phyloP scores from a whole-genome alignment of 2,329 filamentous ascomycete genomes.

The Cladophialophora yegresii region DNA sequence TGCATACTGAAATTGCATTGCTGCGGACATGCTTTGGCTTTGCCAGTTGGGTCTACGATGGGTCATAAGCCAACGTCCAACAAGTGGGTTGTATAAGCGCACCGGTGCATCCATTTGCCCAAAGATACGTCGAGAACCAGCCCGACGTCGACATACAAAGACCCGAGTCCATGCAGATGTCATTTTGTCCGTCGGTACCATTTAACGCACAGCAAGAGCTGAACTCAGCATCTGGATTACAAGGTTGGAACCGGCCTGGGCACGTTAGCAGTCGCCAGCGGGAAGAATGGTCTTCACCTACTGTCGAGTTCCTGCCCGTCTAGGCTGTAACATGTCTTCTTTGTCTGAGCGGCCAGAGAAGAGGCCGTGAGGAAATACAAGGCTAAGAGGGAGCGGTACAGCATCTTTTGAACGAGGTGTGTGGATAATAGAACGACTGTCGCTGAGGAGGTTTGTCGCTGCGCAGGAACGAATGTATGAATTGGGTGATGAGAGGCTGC shows the following conservation, averaged over 20 bases:
- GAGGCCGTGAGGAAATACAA: conserved; percentile 1
- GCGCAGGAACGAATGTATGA: not conserved
- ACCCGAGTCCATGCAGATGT: conserved; percentile 23
- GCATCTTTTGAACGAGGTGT: not conserved
- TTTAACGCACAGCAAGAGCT: conserved; percentile 23
- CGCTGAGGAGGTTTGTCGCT: not conserved
- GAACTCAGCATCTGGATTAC: conserved; percentile 16
- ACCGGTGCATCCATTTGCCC: conserved; percentile 21
- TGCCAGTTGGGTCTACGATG: conserved; percentile 19
- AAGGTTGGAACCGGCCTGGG: conserved; percentile 16
- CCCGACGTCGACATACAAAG: conserved; percentile 26
- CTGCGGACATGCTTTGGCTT: conserved; percentile 22
- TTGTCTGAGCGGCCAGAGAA: conserved; percentile 4
- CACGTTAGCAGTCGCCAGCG: not conserved
- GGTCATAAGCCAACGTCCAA: not conserved
- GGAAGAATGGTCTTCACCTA: not conserved
- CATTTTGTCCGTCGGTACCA: conserved; percentile 20
- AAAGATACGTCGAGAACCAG: conserved; percentile 19
- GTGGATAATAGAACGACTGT: not conserved
- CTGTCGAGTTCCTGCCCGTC: conserved; percentile 17
- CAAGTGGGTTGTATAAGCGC: not conserved
- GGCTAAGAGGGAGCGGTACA: not conserved
- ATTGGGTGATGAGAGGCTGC: not conserved
- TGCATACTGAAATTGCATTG: conserved; percentile 20
- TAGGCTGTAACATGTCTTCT: conserved; percentile 21